Evolutionary conservation across 768 basidiomycete species (phyloP).

Genomic region (Russula sp.): DNA sequence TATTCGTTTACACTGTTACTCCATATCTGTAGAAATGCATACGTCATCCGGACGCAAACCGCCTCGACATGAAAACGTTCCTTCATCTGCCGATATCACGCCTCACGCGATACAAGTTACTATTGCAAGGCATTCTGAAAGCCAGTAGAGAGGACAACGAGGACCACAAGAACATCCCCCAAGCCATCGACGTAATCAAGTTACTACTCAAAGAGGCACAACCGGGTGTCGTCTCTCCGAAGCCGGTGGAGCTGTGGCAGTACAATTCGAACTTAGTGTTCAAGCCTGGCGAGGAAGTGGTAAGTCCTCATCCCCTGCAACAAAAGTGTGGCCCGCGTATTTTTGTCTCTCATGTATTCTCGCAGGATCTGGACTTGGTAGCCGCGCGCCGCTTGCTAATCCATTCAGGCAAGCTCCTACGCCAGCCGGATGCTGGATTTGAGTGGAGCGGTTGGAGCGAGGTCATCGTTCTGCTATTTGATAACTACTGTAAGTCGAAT

Average conservation of each 20-base stretch:
- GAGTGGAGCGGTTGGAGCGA: conserved; percentile 90
- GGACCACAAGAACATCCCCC: conserved; percentile 79
- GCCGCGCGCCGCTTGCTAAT: conserved; percentile 78
- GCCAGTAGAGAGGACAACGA: conserved; percentile 67
- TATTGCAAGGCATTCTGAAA: conserved; percentile 74
- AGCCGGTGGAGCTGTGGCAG: conserved; percentile 83
- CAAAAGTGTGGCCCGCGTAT: not conserved
- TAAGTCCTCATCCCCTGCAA: conserved; percentile 26
- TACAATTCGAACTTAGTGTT: conserved; percentile 74
- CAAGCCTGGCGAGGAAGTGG: conserved; percentile 68
- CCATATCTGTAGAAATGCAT: conserved; percentile 33
- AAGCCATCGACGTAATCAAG: conserved; percentile 82
- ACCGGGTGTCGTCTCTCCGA: conserved; percentile 76
- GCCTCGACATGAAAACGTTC: conserved; percentile 88
- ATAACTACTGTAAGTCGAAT: conserved; percentile 74
- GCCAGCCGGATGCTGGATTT: conserved; percentile 84
- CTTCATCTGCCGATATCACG: conserved; percentile 89
- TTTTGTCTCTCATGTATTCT: not conserved
- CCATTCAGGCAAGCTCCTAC: conserved; percentile 71
- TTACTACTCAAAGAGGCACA: conserved; percentile 81
- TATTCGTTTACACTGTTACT: not conserved
- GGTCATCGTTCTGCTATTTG: conserved; percentile 84
- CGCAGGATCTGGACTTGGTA: conserved; percentile 80
- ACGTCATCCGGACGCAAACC: conserved; percentile 69
- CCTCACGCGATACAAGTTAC: conserved; percentile 77